Evolutionary conservation across 495 filamentous ascomycete species (phyloP).

Genomic region (Penicillium fimorum): DNA sequence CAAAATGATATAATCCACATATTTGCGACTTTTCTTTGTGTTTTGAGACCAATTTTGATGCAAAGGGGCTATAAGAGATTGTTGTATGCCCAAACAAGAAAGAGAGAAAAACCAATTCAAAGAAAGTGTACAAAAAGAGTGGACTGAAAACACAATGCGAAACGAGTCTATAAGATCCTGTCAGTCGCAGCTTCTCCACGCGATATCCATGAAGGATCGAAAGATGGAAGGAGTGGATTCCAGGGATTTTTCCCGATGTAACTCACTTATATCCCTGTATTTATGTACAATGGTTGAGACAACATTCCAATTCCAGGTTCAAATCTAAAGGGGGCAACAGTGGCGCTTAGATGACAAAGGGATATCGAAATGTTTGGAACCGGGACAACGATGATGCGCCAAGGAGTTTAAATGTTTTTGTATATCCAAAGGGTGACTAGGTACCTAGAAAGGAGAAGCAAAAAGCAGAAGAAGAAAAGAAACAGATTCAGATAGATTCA

Average conservation of each 20-base stretch:
- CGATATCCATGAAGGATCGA: neutral
- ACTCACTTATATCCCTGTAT: constrained; percentile 5
- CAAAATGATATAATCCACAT: constrained; percentile 61
- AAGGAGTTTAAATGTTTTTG: neutral
- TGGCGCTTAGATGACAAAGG: constrained; percentile 11
- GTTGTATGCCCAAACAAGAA: neutral
- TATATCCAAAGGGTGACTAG: neutral
- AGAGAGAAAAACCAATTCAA: neutral
- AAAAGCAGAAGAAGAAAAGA: no score
- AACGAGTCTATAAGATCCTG: neutral
- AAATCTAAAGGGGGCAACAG: neutral
- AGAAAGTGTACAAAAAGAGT: neutral
- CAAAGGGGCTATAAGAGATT: neutral
- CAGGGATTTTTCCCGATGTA: neutral
- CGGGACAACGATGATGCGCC: constrained; percentile 1
- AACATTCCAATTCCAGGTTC: constrained; percentile 4
- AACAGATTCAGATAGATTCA: no score
- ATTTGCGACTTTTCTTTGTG: constrained; percentile 11
- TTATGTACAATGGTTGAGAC: neutral
- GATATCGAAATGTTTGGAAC: neutral
- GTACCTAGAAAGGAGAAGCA: neutral
- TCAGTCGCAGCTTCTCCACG: constrained; percentile 4
- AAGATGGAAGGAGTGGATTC: neutral
- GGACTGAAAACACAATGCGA: neutral
- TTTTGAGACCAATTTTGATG: neutral